Evolutionary conservation across 23 red algal genomes (phyloP).

Genomic region (Gracilaria gracilis): DNA sequence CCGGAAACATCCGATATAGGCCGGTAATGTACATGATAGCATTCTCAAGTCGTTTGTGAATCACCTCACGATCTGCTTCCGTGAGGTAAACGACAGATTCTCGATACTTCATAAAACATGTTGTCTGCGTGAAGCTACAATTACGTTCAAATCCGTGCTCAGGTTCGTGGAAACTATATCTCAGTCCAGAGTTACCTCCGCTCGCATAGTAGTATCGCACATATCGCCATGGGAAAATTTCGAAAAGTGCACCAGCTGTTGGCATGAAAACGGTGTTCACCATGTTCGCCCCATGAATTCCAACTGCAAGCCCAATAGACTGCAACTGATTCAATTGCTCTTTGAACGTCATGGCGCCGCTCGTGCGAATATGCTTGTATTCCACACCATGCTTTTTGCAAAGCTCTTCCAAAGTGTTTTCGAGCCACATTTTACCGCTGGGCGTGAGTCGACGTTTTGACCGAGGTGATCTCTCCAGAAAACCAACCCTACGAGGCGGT

Average conservation of each 20-base stretch:
- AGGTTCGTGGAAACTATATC: conserved; percentile 76
- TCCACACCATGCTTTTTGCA: conserved; percentile 59
- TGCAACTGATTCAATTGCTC: conserved; percentile 66
- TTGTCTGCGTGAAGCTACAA: conserved; percentile 37
- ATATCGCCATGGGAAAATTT: conserved; percentile 83
- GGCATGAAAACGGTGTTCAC: conserved; percentile 82
- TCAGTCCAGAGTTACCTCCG: conserved; percentile 70
- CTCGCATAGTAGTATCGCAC: conserved; percentile 71
- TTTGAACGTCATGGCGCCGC: conserved; percentile 32
- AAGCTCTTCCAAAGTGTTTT: conserved; percentile 48
- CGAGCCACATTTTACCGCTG: conserved; percentile 37
- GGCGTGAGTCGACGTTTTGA: conserved; percentile 59
- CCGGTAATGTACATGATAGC: conserved; percentile 59
- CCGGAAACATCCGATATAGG: conserved; percentile 53
- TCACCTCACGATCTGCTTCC: conserved; percentile 24
- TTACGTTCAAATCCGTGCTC: conserved; percentile 43
- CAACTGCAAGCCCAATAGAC: conserved; percentile 58
- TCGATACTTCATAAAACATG: conserved; percentile 73
- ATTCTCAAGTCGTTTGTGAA: conserved; percentile 46
- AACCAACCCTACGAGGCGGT: conserved; percentile 47
- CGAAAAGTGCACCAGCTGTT: conserved; percentile 61
- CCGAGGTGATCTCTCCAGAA: conserved; percentile 54
- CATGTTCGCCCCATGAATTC: conserved; percentile 82
- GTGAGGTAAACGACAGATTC: conserved; percentile 61
- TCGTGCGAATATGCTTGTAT: conserved; percentile 23